Base-by-base conservation (phyloP, 2,329 filamentous ascomycete genomes). In the Trichothecium roseum region DNA sequence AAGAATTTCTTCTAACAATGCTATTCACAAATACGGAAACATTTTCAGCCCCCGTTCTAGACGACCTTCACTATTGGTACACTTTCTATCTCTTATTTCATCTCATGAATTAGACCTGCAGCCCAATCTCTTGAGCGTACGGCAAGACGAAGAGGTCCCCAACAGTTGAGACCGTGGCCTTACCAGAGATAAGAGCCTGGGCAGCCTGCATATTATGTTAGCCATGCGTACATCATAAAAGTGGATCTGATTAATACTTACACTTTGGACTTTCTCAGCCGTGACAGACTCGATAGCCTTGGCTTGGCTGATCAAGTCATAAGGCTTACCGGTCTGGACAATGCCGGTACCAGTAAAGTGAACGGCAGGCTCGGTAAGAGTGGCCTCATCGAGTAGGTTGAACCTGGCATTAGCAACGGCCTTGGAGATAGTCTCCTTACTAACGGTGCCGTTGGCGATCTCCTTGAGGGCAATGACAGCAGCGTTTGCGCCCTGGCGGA, bases 321-420 rank as follows among this genome's bases (percentile, higher is more conserved):
- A 85, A 40, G 85, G 69, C 72, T 88, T 83, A 62, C 79, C 80
- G 47, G 77, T 80, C 55, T 84, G 79, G 50, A 95, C 71, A 41
- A 95, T 74, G 46, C 84, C 84, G 51, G 84, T 78, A 43, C 91
- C 91, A 45, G 87, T 88, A 43, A 84, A 72, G 53, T 93, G 78
- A 40, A 96, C 68, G 48, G 84, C 85, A 38, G 80, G 72, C 48
- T 80, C 74, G 44, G 84, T 76, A 51, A 80, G 78, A 65, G 95
- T 83, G 47, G 79, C 83, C 45, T 78, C 74, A 54, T 93, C 84
- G 37, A 96, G 72, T 45, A 86, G 81, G 57, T 83, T 80, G 66
- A 94, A 98, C 66, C 94, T 96, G 54, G 91, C 91, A 53, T 84
- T 79, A 41, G 89, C 85, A 57, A 88, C 76, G 35, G 91, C 91